Evolutionary conservation across 208 protist genomes (phyloP).

Genomic region (Wallacemonas collosoma): DNA sequence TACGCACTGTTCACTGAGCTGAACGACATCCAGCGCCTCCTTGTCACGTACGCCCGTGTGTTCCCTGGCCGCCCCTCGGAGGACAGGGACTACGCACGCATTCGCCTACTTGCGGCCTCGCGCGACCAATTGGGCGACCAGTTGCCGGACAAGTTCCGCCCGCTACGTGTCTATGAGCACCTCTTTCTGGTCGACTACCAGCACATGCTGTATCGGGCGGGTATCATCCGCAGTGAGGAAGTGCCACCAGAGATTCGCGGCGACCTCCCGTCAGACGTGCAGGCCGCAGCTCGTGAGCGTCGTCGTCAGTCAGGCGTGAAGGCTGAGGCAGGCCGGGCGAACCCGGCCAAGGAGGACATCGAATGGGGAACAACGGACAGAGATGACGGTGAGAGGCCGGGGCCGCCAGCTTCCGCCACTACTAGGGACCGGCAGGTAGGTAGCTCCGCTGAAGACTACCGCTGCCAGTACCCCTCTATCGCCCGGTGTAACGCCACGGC

Average conservation of each 20-base stretch:
- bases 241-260: constrained; percentile 20
- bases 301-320: not conserved
- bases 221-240: constrained; percentile 32
- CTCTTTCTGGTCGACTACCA: constrained; percentile 66
- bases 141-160: constrained; percentile 7
- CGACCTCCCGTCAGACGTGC: constrained; percentile 29
- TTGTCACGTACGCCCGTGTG: constrained; percentile 49
- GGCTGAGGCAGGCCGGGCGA: constrained; percentile 20
- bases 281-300: constrained; percentile 6
- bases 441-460: constrained; percentile 1
- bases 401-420: not conserved
- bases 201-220: constrained; percentile 35
- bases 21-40: constrained; percentile 43
- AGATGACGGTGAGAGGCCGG: not conserved
- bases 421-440: not conserved
- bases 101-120: constrained; percentile 31
- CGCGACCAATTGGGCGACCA: constrained; percentile 19
- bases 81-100: constrained; percentile 25
- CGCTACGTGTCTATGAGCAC: constrained; percentile 70
- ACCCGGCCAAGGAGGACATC: constrained; percentile 27
- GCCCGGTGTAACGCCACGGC: constrained; percentile 23
- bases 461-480: constrained; percentile 24
- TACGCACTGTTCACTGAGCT: constrained; percentile 56
- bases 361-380: constrained; percentile 22
- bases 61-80: constrained; percentile 25